Conservation (phyloP, 495 filamentous ascomycete genomes). For the Trypethelium eluteriae region DNA sequence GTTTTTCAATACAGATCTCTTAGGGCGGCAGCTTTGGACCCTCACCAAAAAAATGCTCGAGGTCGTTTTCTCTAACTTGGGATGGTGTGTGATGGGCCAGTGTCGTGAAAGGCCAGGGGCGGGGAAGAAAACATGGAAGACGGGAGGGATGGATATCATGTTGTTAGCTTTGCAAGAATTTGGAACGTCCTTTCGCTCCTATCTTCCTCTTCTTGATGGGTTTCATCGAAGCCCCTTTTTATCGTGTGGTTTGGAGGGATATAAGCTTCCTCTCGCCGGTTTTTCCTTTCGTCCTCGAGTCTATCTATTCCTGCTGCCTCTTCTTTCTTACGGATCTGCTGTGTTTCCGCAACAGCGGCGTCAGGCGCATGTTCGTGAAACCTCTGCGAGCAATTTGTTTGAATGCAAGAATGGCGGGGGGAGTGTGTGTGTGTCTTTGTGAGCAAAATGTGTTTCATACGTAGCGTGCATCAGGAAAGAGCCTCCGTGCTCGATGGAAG, state of each 20-base stretch:
- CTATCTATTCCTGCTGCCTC: background rate
- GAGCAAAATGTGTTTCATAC: constrained; percentile 8
- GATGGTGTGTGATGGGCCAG: background rate
- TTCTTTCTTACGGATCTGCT: background rate
- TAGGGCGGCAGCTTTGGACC: constrained; percentile 11
- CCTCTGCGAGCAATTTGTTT: background rate
- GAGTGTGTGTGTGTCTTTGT: background rate
- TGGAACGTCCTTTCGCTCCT: constrained; percentile 4
- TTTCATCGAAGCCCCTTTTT: too few relatives aligned
- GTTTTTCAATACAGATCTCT: constrained; percentile 10
- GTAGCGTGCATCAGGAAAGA: constrained; percentile 7
- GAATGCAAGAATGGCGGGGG: background rate
- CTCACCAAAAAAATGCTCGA: background rate
- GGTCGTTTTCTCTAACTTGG: background rate
- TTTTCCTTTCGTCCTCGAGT: background rate
- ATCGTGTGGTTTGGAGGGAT: too few relatives aligned
- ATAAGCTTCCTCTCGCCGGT: background rate
- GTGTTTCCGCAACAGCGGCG: constrained; percentile 6
- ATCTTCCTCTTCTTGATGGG: background rate
- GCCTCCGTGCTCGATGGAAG: background rate
- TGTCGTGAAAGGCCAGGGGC: background rate
- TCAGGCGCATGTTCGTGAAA: background rate
- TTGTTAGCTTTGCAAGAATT: constrained; percentile 11
- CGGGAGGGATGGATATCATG: background rate
- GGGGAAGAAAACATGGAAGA: background rate